Evolutionary conservation across 352 stramenopile species (phyloP), one percentile per base, ranked within the genome.

Genomic region (Thalassiosira exigua): DNA sequence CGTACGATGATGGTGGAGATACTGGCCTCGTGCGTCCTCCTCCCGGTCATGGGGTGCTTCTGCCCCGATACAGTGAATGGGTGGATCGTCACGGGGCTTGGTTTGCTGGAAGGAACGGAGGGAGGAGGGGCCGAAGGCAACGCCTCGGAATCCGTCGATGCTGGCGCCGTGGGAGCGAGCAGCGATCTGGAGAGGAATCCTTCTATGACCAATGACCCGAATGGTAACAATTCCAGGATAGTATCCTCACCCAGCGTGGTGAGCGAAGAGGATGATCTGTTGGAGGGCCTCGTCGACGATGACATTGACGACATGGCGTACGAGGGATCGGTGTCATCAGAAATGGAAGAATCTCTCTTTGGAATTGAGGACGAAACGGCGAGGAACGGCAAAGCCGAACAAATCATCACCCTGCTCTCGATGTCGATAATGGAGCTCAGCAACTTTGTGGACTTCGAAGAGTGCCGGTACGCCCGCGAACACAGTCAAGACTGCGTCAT

Each of bases 41-140:
- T 59, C 42, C 87, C 89, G 12, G 51, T 90, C 4, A 93, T 93
- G 85, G 82, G 81, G 51, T 87, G 79, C 51, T 92, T 91, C 78
- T 32, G 64, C 24, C 87, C 87, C n/a, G 79, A 88, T 30, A 87
- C 75, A 79, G 56, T 94, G 0, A 93, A 93, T 77, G 51, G 74
- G 48, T 83, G 85, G 70, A 84, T 93, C 14, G 65, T 77, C 27
- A 81, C 21, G 27, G 73, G 69, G 39, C 50, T 86, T 24, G 58
- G 54, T 39, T 58, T 82, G 33, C 21, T 82, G 26, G 71, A 72
- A 53, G 26, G n/a, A 11, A 36, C 79, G 26, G 71, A 72, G 56
- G 26, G n/a, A 11, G 46, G 42, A 41, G 60, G 32, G 29, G 19
- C 24, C 19, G 29, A 22, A 19, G 44, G 12, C 14, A 52, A 21